Conservation (phyloP, 2,329 filamentous ascomycete species). For the Epichloe scottii region DNA sequence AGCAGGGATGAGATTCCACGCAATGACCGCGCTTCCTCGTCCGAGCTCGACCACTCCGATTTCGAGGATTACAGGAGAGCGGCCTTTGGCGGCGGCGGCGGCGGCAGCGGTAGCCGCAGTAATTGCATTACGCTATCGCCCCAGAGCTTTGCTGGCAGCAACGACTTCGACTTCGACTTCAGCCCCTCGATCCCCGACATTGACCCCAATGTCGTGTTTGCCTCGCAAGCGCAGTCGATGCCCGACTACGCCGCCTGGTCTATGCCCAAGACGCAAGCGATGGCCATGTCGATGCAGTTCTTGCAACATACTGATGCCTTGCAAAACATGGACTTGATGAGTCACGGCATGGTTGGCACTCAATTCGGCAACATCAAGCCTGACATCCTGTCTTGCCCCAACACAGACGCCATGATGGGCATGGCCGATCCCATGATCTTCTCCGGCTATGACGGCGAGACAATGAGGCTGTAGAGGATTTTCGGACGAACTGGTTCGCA, state of each 20-base stretch:
- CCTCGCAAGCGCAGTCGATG: slow-evolving; percentile 22
- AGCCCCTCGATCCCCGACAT: slow-evolving; percentile 21
- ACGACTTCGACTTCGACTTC: slow-evolving; percentile 27
- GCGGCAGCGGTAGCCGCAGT: slow-evolving; percentile 14
- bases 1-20: slow-evolving; percentile 9
- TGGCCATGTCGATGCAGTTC: slow-evolving; percentile 25
- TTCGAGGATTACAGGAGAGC: slow-evolving; percentile 42
- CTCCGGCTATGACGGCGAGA: slow-evolving; percentile 35
- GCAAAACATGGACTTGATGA: slow-evolving; percentile 33
- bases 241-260: slow-evolving; percentile 21
- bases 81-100: slow-evolving; percentile 27
- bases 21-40: slow-evolving; percentile 36
- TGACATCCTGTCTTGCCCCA: slow-evolving; percentile 37
- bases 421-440: slow-evolving; percentile 48
- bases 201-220: slow-evolving; percentile 22
- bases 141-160: slow-evolving; percentile 33
- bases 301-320: slow-evolving; percentile 26
- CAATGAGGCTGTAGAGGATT: slow-evolving; percentile 23
- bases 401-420: slow-evolving; percentile 44
- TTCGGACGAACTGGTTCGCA: no score
- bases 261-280: slow-evolving; percentile 15
- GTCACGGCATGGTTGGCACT: slow-evolving; percentile 37
- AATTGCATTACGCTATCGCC: slow-evolving; percentile 36
- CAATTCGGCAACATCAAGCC: slow-evolving; percentile 44
- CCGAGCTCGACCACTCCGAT: slow-evolving; percentile 43